Evolutionary conservation across 257 asterid species (phyloP).

Genomic region (Ligustrum vulgare): DNA sequence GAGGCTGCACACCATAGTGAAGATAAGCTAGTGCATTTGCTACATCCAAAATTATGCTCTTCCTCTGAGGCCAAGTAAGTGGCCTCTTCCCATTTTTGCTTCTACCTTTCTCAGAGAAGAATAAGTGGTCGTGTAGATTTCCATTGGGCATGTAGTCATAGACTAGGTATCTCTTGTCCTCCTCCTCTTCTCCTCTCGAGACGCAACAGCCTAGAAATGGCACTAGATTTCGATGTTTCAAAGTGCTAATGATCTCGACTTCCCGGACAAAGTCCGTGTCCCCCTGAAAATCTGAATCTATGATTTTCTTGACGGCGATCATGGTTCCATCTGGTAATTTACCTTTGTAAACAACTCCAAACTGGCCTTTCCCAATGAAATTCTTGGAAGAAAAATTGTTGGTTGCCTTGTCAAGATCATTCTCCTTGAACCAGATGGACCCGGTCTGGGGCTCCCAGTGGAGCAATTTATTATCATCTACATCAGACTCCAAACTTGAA

Average conservation of each 20-base stretch:
- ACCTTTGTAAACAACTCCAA: constrained; percentile 60
- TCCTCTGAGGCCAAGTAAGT: constrained; percentile 58
- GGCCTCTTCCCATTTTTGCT: not conserved
- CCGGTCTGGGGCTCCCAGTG: constrained; percentile 52
- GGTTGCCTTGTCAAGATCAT: constrained; percentile 56
- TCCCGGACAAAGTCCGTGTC: constrained; percentile 46
- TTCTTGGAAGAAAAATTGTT: constrained; percentile 41
- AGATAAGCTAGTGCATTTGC: constrained; percentile 63
- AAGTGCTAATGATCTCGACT: constrained; percentile 51
- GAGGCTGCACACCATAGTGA: constrained; percentile 62
- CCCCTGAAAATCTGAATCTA: constrained; percentile 39
- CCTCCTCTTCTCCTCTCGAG: constrained; percentile 19
- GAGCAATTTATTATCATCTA: constrained; percentile 27
- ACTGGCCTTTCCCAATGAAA: constrained; percentile 55
- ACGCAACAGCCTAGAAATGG: constrained; percentile 53
- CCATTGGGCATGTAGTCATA: constrained; percentile 69
- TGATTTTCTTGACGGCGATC: constrained; percentile 52
- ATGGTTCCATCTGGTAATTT: constrained; percentile 42
- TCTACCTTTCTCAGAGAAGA: constrained; percentile 16
- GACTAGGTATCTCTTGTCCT: constrained; percentile 42
- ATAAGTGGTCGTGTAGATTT: constrained; percentile 41
- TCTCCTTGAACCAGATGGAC: constrained; percentile 32
- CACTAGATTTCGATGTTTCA: constrained; percentile 59
- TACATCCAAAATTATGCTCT: constrained; percentile 57
- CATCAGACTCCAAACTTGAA: constrained; percentile 15